Base-by-base conservation (phyloP, 2,329 filamentous ascomycete genomes). In the Cercospora zeina region DNA sequence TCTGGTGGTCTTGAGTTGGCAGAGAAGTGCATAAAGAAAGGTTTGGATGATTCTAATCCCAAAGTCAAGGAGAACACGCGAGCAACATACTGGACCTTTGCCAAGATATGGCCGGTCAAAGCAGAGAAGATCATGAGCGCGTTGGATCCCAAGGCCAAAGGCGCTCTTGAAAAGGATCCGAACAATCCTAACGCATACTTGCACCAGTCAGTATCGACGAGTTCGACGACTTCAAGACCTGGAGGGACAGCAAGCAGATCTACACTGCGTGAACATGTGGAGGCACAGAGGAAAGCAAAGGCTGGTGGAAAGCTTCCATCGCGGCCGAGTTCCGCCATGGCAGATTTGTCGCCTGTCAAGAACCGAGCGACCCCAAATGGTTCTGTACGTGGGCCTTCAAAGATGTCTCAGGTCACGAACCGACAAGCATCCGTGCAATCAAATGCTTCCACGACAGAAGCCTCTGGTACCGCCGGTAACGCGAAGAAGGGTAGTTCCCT, bases 11-110 rank as follows among this genome's bases (percentile, higher is more conserved):
- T 96, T 19, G 92, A 96, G 11, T 72, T 91, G 30, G 84, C 96
- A 13, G 91, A 96, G 67, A 96, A 96, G 76, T 91, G 89, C 68
- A 85, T 99, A 72, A 92, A 89, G 75, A 96, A 92, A 74, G 90
- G 93, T 0, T 82, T 99, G n/a, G 82, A 82, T 21, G 95, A 99
- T 78, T 83, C 93, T 11, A 96, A 97, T 71, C 92, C 93, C 7
- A 89, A 88, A 31, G 93, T 97, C 50, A 86, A 95, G 70, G 92
- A 96, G 76, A 88, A 86, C 66, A 93, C 90, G 82, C 86, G 95
- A 69, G 84, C 86, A 37, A 90, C 91, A 0, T 99, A 90, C 75
- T 99, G 95, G 95, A 81, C 81, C 0, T 97, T 93, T 74, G 85
- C 87, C 62, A 80, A 80, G 34, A 82, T 91, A 16, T 97, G 92